A percentile compares a stretch with the other conserved stretches of the same genome.
Evolutionary conservation across 306 rosid species (phyloP).

Genomic region (Trifolium dubium): DNA sequence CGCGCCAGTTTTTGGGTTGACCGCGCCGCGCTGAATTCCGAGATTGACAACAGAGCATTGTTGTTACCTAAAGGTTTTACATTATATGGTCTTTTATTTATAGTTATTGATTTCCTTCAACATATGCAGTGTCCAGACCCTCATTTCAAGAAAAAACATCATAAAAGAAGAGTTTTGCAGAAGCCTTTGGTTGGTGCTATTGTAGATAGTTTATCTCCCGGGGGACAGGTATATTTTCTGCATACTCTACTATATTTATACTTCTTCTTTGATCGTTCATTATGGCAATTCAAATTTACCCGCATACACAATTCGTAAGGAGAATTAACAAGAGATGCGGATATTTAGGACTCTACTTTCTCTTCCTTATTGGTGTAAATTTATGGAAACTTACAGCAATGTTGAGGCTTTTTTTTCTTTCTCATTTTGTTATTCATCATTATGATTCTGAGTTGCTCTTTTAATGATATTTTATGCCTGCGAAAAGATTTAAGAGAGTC

Average conservation of each 20-base stretch:
- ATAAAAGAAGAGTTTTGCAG: conserved; percentile 86
- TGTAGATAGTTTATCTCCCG: conserved; percentile 55
- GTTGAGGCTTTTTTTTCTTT: not conserved
- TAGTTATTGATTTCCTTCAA: conserved; percentile 32
- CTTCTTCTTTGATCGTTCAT: not conserved
- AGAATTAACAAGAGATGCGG: not conserved
- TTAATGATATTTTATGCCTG: not conserved
- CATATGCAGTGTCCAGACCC: conserved; percentile 94
- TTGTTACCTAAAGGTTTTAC: too few relatives aligned
- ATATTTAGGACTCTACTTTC: not conserved
- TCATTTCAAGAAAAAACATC: conserved; percentile 88
- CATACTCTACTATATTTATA: not conserved
- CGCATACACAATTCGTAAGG: too few relatives aligned
- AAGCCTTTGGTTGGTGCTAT: conserved; percentile 73
- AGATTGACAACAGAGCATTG: too few relatives aligned
- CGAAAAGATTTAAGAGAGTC: not conserved
- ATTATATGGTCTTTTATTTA: not conserved
- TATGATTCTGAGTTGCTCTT: not conserved
- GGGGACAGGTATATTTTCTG: conserved; percentile 69
- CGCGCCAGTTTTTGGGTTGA: too few relatives aligned
- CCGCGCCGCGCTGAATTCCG: too few relatives aligned
- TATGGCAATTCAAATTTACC: not conserved
- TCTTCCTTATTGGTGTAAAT: too few relatives aligned
- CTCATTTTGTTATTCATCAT: not conserved
- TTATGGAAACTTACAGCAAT: too few relatives aligned